Percentiles rank a stretch among this genome's conserved stretches.
These are phyloP conservation scores for Umbelopsis sp. DNA, from an alignment of 192 early-diverging fungal genomes.

Conservation along the genomic window DNA sequence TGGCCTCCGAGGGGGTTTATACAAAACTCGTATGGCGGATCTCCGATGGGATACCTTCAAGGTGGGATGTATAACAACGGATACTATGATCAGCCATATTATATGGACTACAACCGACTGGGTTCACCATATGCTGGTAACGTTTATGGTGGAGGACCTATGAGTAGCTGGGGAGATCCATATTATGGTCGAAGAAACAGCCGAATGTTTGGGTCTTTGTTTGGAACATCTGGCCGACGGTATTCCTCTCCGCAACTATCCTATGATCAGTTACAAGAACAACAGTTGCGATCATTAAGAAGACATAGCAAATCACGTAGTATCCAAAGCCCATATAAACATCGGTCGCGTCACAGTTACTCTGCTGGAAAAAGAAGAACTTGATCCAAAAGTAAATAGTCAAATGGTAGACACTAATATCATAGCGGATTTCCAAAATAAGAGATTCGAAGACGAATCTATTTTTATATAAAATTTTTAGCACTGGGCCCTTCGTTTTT, in stretches of 20 bases:
- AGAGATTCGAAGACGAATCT: conserved; percentile 3
- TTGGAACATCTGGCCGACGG: background rate
- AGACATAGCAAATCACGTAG: background rate
- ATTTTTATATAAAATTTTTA: conserved; percentile 18
- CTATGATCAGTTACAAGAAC: background rate
- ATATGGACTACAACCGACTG: conserved; percentile 8
- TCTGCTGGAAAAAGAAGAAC: background rate
- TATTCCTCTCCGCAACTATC: background rate
- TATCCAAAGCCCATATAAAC: background rate
- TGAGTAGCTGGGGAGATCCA: background rate
- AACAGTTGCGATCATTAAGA: conserved; percentile 1
- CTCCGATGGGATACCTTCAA: background rate
- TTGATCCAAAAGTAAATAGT: too few relatives aligned
- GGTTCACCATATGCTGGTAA: background rate
- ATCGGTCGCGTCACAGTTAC: background rate
- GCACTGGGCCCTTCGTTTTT: background rate
- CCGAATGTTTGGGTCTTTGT: background rate
- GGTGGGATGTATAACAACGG: background rate
- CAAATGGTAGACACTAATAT: background rate
- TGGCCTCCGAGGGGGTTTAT: background rate
- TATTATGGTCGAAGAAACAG: background rate
- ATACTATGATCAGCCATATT: background rate
- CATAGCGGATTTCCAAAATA: background rate
- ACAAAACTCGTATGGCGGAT: background rate
- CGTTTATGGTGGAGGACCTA: background rate